phyloP scores from a whole-genome alignment of 495 filamentous ascomycete genomes.

The Xylaria longipes region DNA sequence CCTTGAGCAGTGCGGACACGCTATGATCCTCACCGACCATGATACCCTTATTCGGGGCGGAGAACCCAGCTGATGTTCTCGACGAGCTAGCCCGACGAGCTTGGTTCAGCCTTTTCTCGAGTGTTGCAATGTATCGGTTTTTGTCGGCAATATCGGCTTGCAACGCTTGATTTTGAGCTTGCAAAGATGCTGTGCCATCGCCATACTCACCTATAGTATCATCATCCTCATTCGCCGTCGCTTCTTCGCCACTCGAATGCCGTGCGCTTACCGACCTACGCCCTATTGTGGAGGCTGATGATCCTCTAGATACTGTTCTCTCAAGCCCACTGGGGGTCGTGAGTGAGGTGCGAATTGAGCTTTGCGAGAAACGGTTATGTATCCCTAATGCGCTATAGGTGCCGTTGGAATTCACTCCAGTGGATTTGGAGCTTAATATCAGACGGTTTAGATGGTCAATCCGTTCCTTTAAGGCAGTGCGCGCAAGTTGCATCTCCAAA shows the following conservation, averaged over 20 bases:
- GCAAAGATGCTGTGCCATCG: constrained; percentile 81
- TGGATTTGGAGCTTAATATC: constrained; percentile 93
- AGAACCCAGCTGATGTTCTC: constrained; percentile 75
- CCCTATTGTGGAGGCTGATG: constrained; percentile 63
- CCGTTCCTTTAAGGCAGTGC: constrained; percentile 93
- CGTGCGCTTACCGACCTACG: constrained; percentile 51
- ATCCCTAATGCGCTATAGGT: constrained; percentile 76
- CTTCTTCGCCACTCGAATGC: constrained; percentile 48
- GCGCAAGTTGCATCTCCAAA: constrained; percentile 95
- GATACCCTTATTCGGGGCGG: constrained; percentile 60
- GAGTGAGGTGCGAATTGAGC: constrained; percentile 71
- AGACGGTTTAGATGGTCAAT: constrained; percentile 97
- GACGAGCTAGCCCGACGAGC: constrained; percentile 90
- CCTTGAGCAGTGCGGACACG: constrained; percentile 70
- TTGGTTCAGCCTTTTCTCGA: constrained; percentile 91
- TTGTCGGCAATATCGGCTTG: constrained; percentile 95
- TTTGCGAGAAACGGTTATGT: constrained; percentile 66
- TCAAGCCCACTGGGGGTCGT: constrained; percentile 71
- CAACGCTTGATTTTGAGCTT: constrained; percentile 82
- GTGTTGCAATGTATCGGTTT: constrained; percentile 91
- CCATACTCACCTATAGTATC: constrained; percentile 83
- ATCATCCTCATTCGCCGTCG: constrained; percentile 63
- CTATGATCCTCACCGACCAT: constrained; percentile 72
- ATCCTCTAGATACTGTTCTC: constrained; percentile 71
- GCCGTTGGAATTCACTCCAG: constrained; percentile 82